Percentiles rank a stretch among this genome's conserved stretches.
phyloP scores from a whole-genome alignment of 2,329 filamentous ascomycete genomes.

The Pseudopyrenochaeta lycopersici region DNA sequence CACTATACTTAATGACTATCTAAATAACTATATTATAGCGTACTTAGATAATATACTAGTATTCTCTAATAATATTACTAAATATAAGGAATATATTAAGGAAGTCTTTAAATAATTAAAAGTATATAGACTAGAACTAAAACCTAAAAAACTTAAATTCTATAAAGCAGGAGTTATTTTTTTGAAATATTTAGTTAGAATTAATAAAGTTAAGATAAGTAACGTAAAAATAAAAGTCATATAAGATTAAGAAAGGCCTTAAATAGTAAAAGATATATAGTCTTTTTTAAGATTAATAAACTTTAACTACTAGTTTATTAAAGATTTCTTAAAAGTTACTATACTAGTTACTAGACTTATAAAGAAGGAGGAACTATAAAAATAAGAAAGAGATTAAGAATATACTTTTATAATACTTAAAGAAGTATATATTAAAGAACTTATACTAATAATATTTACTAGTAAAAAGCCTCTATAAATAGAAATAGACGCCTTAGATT shows the following conservation, averaged over 20 bases:
- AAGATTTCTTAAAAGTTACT: too few species aligned
- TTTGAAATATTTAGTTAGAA: constrained; percentile 12
- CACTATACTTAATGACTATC: constrained; percentile 2
- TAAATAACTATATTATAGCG: not conserved
- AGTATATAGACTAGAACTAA: not conserved
- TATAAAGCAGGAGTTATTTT: constrained; percentile 8
- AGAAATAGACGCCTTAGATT: too few species aligned
- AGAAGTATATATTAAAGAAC: too few species aligned
- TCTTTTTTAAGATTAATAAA: too few species aligned
- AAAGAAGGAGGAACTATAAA: too few species aligned
- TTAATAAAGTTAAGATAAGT: constrained; percentile 8
- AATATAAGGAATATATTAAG: too few species aligned
- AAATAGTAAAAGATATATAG: constrained; percentile 4
- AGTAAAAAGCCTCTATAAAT: too few species aligned
- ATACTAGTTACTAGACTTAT: too few species aligned
- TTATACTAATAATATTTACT: too few species aligned
- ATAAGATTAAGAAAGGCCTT: constrained; percentile 3
- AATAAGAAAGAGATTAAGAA: too few species aligned
- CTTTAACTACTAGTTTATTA: too few species aligned
- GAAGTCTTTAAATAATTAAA: constrained; percentile 1
- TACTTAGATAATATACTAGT: not conserved
- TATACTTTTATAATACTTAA: too few species aligned
- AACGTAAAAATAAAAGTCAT: constrained; percentile 2
- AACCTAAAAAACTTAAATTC: constrained; percentile 5
- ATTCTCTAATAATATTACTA: constrained; percentile 1